Conservation (phyloP, 2,329 filamentous ascomycete species). For the Colletotrichum endophyticum region DNA sequence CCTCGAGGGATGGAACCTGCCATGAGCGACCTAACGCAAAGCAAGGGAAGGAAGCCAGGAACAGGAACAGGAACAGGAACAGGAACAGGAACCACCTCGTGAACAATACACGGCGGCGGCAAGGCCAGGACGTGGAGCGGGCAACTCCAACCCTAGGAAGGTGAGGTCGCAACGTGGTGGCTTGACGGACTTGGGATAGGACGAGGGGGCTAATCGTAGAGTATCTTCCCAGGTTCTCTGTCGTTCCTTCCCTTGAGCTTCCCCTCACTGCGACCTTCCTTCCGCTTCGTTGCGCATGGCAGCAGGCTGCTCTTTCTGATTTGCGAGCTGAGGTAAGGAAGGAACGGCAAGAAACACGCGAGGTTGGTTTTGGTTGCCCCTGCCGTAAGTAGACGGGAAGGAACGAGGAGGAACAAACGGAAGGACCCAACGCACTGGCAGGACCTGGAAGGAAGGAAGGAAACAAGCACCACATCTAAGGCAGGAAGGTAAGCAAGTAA, state of each 20-base stretch:
- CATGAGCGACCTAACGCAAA: not conserved
- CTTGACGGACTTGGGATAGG: not conserved
- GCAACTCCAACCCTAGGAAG: not conserved
- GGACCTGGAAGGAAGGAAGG: not conserved
- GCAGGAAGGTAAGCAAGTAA: not conserved
- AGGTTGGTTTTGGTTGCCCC: not conserved
- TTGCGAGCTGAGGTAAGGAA: not conserved
- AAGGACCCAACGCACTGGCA: not conserved
- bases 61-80: not conserved
- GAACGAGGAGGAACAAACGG: not conserved
- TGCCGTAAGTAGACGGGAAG: not conserved
- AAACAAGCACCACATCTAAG: not conserved
- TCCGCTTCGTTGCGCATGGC: not conserved
- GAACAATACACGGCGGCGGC: not conserved
- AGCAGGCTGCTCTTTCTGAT: not conserved
- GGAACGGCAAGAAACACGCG: not conserved
- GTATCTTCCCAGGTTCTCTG: not conserved
- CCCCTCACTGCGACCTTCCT: not conserved
- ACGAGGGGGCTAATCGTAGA: not conserved
- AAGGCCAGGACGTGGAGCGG: not conserved
- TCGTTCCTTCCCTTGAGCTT: not conserved
- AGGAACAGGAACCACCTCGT: not conserved
- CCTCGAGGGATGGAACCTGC: not conserved
- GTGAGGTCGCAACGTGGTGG: conserved; percentile 7
- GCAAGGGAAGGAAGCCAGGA: not conserved